Evolutionary conservation across 352 stramenopile genomes (phyloP), one percentile per base, ranked within the genome.

Genomic region (Phytophthora constricta): DNA sequence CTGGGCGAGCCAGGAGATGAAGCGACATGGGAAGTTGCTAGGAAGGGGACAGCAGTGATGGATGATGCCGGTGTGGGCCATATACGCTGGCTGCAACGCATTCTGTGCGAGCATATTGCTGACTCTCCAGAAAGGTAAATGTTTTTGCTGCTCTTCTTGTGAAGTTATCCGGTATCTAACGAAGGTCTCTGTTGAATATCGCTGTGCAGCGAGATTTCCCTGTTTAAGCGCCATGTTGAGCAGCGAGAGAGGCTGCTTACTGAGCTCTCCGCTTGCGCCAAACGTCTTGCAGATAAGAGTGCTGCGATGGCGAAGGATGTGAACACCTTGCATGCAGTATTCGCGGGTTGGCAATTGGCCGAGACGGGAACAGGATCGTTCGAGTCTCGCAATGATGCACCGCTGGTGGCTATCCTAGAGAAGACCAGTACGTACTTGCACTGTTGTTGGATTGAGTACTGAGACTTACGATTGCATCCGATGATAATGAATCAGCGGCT

Each of bases 11-110:
- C 50, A 34, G 59, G 58, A 16, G 77, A 87, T 39, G 80, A 90
- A 19, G 69, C 58, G 16, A 79, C 86, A 4, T 92, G 84, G 84
- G 84, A 91, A 17, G 48, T 58, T 0, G 74, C 68, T 39, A 89
- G 87, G 67, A 91, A 86, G 65, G 59, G 65, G n/a, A 82, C 72
- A 3, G 59, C 56, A 2, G 64, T 87, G 55, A 62, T 88, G 68
- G 84, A 93, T 31, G 87, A 90, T 55, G 84, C 73, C 13, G 82
- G 84, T 16, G 42, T 63, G 7, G 82, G 84, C 0, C 82, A 93
- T 56, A 70, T 90, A 64, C 79, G 77, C 22, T 92, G 84, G 84
- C 83, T 92, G 56, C 74, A 86, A 54, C 81, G 79, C 13, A 79
- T 92, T 54, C 50, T 80, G 13, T 72, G 57, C 23, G 62, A 81